These are phyloP conservation scores for Plantago elongata DNA, from an alignment of 257 asterid species.

Conservation along the genomic window DNA sequence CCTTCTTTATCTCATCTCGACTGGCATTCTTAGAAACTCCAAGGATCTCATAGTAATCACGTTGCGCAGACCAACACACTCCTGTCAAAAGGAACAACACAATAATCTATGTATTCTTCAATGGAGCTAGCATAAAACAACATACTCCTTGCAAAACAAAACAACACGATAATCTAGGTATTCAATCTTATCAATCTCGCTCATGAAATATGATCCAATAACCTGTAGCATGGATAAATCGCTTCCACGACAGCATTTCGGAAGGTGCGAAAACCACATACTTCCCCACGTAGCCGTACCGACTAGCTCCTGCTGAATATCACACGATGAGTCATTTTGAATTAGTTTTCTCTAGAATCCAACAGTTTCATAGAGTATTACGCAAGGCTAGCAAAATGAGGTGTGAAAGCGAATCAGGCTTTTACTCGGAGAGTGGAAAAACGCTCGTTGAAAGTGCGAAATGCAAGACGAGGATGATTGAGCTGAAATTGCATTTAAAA, in stretches of 20 bases:
- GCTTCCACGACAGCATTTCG: slow-evolving; percentile 32
- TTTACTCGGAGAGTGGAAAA: slow-evolving; percentile 45
- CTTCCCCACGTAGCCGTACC: slow-evolving; percentile 26
- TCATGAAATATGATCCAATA: slow-evolving; percentile 16
- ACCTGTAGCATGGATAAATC: slow-evolving; percentile 82
- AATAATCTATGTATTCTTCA: background rate
- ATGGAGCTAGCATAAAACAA: background rate
- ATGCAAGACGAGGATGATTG: slow-evolving; percentile 28
- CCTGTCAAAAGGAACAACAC: slow-evolving; percentile 35
- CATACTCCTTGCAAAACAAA: slow-evolving; percentile 36
- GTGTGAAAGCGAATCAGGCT: slow-evolving; percentile 14
- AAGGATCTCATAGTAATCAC: slow-evolving; percentile 71
- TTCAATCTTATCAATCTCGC: background rate
- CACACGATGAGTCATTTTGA: slow-evolving; percentile 16
- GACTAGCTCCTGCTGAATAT: slow-evolving; percentile 31
- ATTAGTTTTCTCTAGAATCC: background rate
- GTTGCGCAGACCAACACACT: slow-evolving; percentile 32
- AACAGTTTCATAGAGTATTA: no score
- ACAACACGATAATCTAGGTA: slow-evolving; percentile 8
- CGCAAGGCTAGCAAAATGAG: no score
- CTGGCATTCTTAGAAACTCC: slow-evolving; percentile 67
- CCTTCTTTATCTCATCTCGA: slow-evolving; percentile 78
- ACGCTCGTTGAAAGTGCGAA: slow-evolving; percentile 31
- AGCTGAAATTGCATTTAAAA: slow-evolving; percentile 26
- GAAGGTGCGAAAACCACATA: slow-evolving; percentile 30